Conservation (phyloP, 1,284 basidiomycete genomes). For the Schizophyllum commune region DNA sequence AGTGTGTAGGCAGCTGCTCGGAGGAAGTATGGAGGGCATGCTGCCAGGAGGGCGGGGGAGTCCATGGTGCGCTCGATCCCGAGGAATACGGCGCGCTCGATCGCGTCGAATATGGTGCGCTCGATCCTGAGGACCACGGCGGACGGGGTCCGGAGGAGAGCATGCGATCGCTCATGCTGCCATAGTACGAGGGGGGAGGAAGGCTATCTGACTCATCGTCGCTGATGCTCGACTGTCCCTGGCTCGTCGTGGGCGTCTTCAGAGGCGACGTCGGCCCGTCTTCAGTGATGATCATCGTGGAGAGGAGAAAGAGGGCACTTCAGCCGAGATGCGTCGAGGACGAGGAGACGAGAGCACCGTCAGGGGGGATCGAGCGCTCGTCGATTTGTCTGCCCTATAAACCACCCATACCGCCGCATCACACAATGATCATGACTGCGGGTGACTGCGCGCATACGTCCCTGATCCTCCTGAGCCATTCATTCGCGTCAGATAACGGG, state of each 20-base stretch:
- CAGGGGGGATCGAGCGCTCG: background rate
- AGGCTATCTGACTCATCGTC: background rate
- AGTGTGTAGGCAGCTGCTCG: background rate
- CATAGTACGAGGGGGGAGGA: background rate
- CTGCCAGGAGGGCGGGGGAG: background rate
- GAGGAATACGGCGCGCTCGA: background rate
- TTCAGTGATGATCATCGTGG: background rate
- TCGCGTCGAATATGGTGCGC: background rate
- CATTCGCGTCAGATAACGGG: background rate
- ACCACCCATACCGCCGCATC: background rate
- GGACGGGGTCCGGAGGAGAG: background rate
- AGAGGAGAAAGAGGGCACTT: background rate
- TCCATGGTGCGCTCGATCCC: background rate
- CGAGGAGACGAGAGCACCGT: no score
- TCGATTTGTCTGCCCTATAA: no score
- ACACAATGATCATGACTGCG: background rate
- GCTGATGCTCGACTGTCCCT: background rate
- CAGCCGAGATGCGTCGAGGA: background rate
- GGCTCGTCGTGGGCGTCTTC: background rate
- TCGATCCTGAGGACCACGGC: background rate
- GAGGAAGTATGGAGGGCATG: background rate
- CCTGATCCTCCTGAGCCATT: background rate
- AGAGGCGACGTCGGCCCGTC: background rate
- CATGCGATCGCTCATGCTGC: background rate
- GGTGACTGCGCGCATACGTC: background rate